Percentiles rank a stretch among this genome's conserved stretches.
phyloP scores from a whole-genome alignment of 495 filamentous ascomycete species.

The Lophiotrema nucula region DNA sequence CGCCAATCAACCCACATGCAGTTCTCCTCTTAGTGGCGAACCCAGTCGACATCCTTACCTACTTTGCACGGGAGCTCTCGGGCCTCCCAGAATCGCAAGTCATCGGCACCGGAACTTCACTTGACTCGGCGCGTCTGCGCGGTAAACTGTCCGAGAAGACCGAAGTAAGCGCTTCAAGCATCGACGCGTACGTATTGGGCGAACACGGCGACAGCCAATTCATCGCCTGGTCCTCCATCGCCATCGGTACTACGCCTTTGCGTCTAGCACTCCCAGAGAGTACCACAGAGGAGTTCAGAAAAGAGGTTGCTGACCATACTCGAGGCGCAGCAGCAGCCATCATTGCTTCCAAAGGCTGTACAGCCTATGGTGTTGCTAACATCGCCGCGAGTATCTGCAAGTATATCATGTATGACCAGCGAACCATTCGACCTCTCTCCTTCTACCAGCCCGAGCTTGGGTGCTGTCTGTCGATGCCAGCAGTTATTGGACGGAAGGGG shows the following conservation, averaged over 20 bases:
- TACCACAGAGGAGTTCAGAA: constrained; percentile 1
- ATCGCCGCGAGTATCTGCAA: constrained; percentile 43
- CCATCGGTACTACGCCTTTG: constrained; percentile 38
- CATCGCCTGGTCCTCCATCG: constrained; percentile 44
- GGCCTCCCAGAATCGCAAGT: constrained; percentile 44
- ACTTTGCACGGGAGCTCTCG: constrained; percentile 40
- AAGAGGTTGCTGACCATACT: constrained; percentile 37
- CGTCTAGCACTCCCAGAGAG: constrained; percentile 28
- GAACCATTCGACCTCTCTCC: constrained; percentile 39
- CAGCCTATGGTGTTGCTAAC: constrained; percentile 45
- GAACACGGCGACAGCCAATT: constrained; percentile 48
- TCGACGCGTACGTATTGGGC: constrained; percentile 47
- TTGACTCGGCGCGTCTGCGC: constrained; percentile 45
- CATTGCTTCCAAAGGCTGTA: constrained; percentile 44
- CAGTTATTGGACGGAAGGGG: constrained; percentile 41
- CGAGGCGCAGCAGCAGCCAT: constrained; percentile 39
- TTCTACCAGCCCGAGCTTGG: constrained; percentile 41
- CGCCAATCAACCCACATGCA: constrained; percentile 41
- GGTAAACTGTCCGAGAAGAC: constrained; percentile 42
- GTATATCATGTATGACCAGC: constrained; percentile 40
- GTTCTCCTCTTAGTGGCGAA: constrained; percentile 49
- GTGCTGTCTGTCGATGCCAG: constrained; percentile 44
- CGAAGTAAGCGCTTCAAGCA: constrained; percentile 32
- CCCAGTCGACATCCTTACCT: constrained; percentile 51
- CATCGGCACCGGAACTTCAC: constrained; percentile 45